phyloP scores from a whole-genome alignment of 768 basidiomycete genomes.

The Macrolepiota albuminosa region DNA sequence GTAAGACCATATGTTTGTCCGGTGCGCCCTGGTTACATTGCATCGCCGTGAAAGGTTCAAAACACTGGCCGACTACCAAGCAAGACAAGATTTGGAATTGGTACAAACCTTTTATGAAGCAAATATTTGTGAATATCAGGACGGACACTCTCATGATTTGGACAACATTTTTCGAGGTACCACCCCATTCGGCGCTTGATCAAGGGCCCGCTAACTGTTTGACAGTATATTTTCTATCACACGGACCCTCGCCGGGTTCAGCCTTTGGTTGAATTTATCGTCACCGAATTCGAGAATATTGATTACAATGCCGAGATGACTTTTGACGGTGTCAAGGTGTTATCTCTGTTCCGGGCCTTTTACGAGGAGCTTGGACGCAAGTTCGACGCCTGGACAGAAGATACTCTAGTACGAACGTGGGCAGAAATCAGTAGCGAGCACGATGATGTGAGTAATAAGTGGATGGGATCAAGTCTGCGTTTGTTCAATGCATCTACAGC shows the following conservation, averaged over 20 bases:
- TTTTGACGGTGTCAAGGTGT: constrained; percentile 70
- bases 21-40: constrained; percentile 7
- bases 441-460: constrained; percentile 52
- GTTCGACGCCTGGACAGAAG: constrained; percentile 74
- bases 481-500: constrained; percentile 31
- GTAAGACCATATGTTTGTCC: not conserved
- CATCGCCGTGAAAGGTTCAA: constrained; percentile 48
- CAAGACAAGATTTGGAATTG: constrained; percentile 75
- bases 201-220: constrained; percentile 3
- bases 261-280: constrained; percentile 70
- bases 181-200: constrained; percentile 1
- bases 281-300: constrained; percentile 55
- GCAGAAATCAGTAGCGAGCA: constrained; percentile 69
- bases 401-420: constrained; percentile 66
- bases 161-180: constrained; percentile 75
- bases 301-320: constrained; percentile 84
- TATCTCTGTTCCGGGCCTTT: constrained; percentile 64
- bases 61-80: constrained; percentile 79
- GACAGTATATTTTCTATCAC: constrained; percentile 69
- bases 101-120: constrained; percentile 64
- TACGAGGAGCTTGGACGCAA: constrained; percentile 77
- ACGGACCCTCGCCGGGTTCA: constrained; percentile 83
- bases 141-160: constrained; percentile 78
- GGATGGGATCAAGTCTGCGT: not conserved
- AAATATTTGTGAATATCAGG: constrained; percentile 68